These are phyloP conservation scores for Thelonectria blattea DNA, from an alignment of 2,329 filamentous ascomycete species.

Conservation along the genomic window DNA sequence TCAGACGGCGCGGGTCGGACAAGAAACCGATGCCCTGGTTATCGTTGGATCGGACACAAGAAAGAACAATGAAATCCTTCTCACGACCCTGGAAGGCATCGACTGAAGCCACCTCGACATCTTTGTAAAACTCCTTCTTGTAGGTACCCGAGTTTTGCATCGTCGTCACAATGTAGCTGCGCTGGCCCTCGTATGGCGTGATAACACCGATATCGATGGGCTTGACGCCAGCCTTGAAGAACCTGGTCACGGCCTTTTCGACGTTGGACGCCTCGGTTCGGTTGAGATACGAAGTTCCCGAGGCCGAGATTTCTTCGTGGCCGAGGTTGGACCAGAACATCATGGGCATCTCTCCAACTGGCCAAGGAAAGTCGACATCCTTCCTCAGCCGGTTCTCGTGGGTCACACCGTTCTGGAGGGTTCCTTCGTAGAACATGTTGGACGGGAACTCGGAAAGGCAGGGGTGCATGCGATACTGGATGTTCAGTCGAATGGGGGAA, in stretches of 20 bases:
- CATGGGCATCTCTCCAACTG: slow-evolving; percentile 92
- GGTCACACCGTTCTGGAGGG: slow-evolving; percentile 94
- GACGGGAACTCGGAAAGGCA: slow-evolving; percentile 97
- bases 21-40: slow-evolving; percentile 99
- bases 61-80: slow-evolving; percentile 98
- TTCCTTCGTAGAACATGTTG: slow-evolving; percentile 99
- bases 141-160: slow-evolving; percentile 98
- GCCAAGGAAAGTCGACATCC: slow-evolving; percentile 98
- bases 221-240: slow-evolving; percentile 98
- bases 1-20: slow-evolving; percentile 95
- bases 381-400: slow-evolving; percentile 85
- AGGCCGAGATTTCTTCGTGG: slow-evolving; percentile 97
- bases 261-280: slow-evolving; percentile 96
- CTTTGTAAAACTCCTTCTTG: slow-evolving; percentile 98
- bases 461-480: slow-evolving; percentile 99
- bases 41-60: slow-evolving; percentile 97
- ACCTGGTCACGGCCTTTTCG: slow-evolving; percentile 97
- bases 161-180: slow-evolving; percentile 98
- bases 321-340: slow-evolving; percentile 99
- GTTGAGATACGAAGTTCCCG: slow-evolving; percentile 97
- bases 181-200: slow-evolving; percentile 97
- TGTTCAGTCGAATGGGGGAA: slow-evolving; percentile 89
- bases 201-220: slow-evolving; percentile 95
- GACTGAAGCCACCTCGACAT: slow-evolving; percentile 96
- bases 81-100: slow-evolving; percentile 99